Evolutionary conservation across 805 yeast species (phyloP).

Genomic region (Pichia cephalocereana): DNA sequence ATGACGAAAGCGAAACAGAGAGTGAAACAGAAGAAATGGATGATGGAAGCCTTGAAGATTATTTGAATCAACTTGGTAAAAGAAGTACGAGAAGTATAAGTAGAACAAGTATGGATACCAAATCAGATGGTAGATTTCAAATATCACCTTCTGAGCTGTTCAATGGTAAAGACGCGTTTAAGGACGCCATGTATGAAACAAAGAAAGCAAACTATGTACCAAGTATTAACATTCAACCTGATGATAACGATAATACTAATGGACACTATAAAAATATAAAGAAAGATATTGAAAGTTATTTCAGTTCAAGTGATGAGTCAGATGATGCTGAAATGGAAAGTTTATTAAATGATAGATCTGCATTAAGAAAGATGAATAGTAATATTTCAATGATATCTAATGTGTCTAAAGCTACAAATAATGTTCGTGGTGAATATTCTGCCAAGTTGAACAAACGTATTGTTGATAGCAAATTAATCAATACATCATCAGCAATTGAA

Average conservation of each 20-base stretch:
- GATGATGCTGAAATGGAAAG: not conserved
- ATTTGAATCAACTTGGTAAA: not conserved
- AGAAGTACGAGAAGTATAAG: not conserved
- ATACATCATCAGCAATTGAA: not conserved
- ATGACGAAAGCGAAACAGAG: not conserved
- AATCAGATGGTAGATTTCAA: not conserved
- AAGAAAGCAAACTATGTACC: not conserved
- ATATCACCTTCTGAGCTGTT: not conserved
- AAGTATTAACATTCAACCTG: not conserved
- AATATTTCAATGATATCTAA: not conserved
- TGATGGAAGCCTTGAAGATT: not conserved
- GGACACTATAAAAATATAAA: not conserved
- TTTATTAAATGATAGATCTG: not conserved
- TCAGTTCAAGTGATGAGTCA: not conserved
- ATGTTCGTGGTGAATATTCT: not conserved
- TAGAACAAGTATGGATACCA: not conserved
- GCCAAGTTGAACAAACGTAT: conserved; percentile 2
- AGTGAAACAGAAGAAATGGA: not conserved
- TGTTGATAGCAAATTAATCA: not conserved
- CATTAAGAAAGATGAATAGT: not conserved
- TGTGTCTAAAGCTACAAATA: not conserved
- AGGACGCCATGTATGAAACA: not conserved
- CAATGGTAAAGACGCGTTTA: not conserved
- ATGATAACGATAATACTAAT: not conserved
- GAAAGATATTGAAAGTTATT: not conserved